A percentile compares a stretch with the other conserved stretches of the same genome.
phyloP scores from a whole-genome alignment of 2,329 filamentous ascomycete genomes.

The Calonectria multiphialidica region DNA sequence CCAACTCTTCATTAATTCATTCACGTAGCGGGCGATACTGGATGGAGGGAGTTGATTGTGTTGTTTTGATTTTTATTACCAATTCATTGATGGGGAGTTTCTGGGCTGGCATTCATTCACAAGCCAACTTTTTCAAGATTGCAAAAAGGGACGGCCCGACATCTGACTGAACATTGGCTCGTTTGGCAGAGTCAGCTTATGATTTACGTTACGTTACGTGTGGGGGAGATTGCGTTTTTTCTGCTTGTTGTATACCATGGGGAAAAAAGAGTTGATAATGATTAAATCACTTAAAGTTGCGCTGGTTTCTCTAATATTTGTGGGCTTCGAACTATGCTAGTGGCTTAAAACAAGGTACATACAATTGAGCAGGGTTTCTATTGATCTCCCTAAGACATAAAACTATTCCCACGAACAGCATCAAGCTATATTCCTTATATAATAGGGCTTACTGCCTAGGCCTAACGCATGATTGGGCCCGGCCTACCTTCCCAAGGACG shows the following conservation, averaged over 20 bases:
- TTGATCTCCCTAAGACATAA: too few relatives aligned
- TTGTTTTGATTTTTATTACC: not conserved
- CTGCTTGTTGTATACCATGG: conserved; percentile 38
- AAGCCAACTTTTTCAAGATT: not conserved
- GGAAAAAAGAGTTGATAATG: conserved; percentile 26
- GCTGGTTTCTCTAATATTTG: not conserved
- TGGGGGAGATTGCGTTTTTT: not conserved
- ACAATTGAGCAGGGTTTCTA: not conserved
- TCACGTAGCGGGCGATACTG: conserved; percentile 11
- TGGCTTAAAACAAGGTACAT: not conserved
- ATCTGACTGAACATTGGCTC: conserved; percentile 20
- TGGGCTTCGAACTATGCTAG: not conserved
- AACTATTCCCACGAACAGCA: not conserved
- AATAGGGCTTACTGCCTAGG: not conserved
- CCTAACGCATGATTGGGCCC: conserved; percentile 17
- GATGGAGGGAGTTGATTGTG: not conserved
- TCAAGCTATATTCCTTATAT: not conserved
- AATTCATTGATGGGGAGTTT: conserved; percentile 19
- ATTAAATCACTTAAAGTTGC: conserved; percentile 7
- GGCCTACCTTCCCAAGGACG: not conserved
- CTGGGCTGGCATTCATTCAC: not conserved
- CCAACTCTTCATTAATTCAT: not conserved
- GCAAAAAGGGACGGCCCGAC: conserved; percentile 5
- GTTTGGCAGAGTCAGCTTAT: conserved; percentile 30
- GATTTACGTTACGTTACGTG: conserved; percentile 37